phyloP scores from a whole-genome alignment of 768 basidiomycete genomes.

The Sistotremastrum suecicum region DNA sequence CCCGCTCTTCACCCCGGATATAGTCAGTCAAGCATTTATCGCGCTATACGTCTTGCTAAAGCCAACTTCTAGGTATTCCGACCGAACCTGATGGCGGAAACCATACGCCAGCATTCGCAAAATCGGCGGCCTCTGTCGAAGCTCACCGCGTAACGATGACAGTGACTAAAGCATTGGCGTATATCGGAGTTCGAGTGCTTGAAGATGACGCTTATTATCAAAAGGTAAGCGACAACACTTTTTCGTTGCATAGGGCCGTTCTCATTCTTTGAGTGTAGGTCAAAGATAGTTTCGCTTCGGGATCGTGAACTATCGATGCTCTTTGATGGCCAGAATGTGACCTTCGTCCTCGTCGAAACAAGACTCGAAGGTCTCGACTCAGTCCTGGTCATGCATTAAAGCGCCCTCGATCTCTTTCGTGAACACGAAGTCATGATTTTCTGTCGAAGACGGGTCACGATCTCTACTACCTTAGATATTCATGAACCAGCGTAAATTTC shows the following conservation, averaged over 20 bases:
- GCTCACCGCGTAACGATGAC: conserved; percentile 50
- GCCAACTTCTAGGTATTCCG: conserved; percentile 41
- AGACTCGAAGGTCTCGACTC: too few relatives aligned
- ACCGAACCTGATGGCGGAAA: conserved; percentile 58
- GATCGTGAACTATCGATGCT: too few relatives aligned
- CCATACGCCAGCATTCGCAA: conserved; percentile 55
- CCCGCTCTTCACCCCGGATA: conserved; percentile 14
- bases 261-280: neutral
- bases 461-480: too few relatives aligned
- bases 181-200: conserved; percentile 45
- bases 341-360: too few relatives aligned
- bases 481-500: too few relatives aligned
- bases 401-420: too few relatives aligned
- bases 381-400: too few relatives aligned
- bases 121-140: conserved; percentile 39
- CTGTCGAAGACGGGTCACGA: too few relatives aligned
- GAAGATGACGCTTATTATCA: conserved; percentile 42
- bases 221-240: conserved; percentile 24
- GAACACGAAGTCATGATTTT: too few relatives aligned
- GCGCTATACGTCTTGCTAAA: conserved; percentile 2
- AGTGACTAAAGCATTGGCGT: conserved; percentile 46
- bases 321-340: too few relatives aligned
- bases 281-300: neutral
- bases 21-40: conserved; percentile 1
- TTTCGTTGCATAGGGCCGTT: neutral